phyloP scores from a whole-genome alignment of 805 yeast species.

The Spathaspora sp. region DNA sequence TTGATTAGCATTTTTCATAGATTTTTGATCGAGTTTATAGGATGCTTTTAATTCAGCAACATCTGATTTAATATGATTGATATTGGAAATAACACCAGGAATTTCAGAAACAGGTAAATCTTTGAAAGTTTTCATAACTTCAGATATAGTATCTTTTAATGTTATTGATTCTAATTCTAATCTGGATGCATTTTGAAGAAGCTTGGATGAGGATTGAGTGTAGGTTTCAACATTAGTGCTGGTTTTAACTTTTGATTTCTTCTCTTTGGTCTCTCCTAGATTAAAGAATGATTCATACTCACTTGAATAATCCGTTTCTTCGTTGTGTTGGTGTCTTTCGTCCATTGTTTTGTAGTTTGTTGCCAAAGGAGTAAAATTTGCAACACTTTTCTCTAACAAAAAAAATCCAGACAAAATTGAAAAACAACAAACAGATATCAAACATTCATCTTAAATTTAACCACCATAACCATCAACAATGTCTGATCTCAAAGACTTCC shows the following conservation, averaged over 20 bases:
- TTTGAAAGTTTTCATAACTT: conserved; percentile 1
- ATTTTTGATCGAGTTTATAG: background rate
- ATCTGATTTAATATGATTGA: background rate
- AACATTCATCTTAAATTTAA: background rate
- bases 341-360: background rate
- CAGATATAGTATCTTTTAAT: conserved; percentile 15
- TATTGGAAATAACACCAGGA: background rate
- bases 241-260: background rate
- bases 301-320: conserved; percentile 20
- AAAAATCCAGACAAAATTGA: background rate
- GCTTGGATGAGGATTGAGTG: too few species aligned
- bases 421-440: background rate
- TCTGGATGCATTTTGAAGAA: conserved; percentile 27
- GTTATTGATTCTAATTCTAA: conserved; percentile 27
- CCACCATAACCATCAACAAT: conserved; percentile 8
- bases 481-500: conserved; percentile 30
- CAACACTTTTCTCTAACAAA: background rate
- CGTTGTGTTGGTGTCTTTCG: conserved; percentile 2
- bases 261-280: conserved; percentile 1
- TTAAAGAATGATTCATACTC: conserved; percentile 13
- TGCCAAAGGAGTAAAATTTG: background rate
- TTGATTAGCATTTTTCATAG: background rate
- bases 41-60: background rate
- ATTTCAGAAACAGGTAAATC: conserved; percentile 2
- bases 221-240: background rate